phyloP scores from a whole-genome alignment of 2,329 filamentous ascomycete species.

The Ascosphaera pollenicola region DNA sequence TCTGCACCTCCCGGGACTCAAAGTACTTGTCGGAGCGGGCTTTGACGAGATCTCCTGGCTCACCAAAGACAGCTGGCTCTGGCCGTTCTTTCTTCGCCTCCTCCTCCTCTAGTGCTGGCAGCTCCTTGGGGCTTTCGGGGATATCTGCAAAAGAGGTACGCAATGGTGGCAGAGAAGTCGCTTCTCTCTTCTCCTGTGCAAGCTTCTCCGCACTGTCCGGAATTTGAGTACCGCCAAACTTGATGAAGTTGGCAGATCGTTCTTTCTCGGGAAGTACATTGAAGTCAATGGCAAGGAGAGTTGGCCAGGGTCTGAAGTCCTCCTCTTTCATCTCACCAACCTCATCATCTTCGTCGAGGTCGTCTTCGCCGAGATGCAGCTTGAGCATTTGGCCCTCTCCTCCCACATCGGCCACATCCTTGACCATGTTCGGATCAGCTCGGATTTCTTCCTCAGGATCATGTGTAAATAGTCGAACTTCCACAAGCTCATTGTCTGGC shows the following conservation, averaged over 20 bases:
- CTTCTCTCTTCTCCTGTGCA: slow-evolving; percentile 24
- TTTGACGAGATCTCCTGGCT: slow-evolving; percentile 19
- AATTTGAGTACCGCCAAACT: slow-evolving; percentile 19
- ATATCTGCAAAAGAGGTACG: slow-evolving; percentile 24
- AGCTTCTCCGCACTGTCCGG: slow-evolving; percentile 20
- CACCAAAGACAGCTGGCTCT: slow-evolving; percentile 18
- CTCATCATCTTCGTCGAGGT: slow-evolving; percentile 38
- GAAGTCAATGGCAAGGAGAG: slow-evolving; percentile 17
- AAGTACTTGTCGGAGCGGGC: slow-evolving; percentile 21
- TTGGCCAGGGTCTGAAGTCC: slow-evolving; percentile 4
- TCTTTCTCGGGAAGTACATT: slow-evolving; percentile 14
- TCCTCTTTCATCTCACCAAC: slow-evolving; percentile 21
- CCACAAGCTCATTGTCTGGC: slow-evolving; percentile 31
- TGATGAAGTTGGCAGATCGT: slow-evolving; percentile 17
- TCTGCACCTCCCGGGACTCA: slow-evolving; percentile 14
- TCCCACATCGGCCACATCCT: slow-evolving; percentile 36
- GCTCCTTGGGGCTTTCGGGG: slow-evolving; percentile 25
- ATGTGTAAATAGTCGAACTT: slow-evolving; percentile 37
- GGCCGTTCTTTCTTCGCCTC: slow-evolving; percentile 14
- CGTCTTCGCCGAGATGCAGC: slow-evolving; percentile 30
- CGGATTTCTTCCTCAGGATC: slow-evolving; percentile 40
- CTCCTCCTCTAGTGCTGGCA: slow-evolving; percentile 15
- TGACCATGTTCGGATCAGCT: slow-evolving; percentile 33
- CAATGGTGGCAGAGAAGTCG: slow-evolving; percentile 25
- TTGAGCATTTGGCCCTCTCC: slow-evolving; percentile 31